Percentiles rank a stretch among this genome's conserved stretches.
These are phyloP conservation scores for Syzygium aqueum DNA, from an alignment of 345 rosid genomes.

Conservation along the genomic window DNA sequence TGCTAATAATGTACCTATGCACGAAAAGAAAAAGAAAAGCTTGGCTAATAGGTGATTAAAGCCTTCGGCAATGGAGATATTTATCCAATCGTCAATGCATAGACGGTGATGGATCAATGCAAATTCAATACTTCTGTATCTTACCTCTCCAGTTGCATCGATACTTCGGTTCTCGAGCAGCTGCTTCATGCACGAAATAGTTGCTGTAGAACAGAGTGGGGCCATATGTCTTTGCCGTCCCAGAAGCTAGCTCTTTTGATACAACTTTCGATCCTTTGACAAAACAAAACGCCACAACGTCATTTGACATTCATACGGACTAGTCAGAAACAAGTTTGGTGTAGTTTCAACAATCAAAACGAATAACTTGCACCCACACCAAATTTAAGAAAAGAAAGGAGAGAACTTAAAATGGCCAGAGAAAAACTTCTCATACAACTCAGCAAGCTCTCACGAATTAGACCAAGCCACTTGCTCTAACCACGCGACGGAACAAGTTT, in stretches of 20 bases:
- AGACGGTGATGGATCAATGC: background rate
- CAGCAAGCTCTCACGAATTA: background rate
- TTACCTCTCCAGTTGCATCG: background rate
- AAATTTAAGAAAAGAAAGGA: background rate
- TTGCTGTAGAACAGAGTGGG: background rate
- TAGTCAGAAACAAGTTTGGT: background rate
- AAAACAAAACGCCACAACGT: background rate
- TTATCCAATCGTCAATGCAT: background rate
- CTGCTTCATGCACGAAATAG: background rate
- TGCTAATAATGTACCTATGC: background rate
- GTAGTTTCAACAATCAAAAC: background rate
- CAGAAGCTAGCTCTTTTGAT: background rate
- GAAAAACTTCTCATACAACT: background rate
- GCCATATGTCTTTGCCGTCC: background rate
- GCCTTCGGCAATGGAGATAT: background rate
- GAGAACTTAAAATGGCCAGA: background rate
- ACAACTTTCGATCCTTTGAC: background rate
- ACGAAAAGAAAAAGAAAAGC: background rate
- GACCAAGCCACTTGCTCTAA: background rate
- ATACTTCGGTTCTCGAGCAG: background rate
- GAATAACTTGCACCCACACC: background rate
- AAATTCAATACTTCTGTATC: background rate
- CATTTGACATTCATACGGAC: background rate
- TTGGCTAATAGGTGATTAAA: background rate
- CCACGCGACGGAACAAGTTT: background rate